phyloP scores from a whole-genome alignment of 257 asterid genomes.

The Primulina tabacum region DNA sequence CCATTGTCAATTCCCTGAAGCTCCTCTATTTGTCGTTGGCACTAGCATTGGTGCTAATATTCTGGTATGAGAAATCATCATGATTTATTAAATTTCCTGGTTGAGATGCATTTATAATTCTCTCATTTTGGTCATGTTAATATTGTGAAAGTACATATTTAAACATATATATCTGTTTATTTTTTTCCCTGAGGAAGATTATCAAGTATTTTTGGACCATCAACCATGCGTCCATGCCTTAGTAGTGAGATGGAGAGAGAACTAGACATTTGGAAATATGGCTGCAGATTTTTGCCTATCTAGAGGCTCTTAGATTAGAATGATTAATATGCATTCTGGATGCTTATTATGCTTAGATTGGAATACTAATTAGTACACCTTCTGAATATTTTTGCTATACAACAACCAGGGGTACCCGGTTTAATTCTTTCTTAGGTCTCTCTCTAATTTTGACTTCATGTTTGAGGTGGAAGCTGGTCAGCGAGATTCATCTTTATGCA shows the following conservation, averaged over 20 bases:
- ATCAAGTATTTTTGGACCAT: not conserved
- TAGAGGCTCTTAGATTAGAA: slow-evolving; percentile 10
- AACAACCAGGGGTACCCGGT: not conserved
- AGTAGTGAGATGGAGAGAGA: not conserved
- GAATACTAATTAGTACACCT: not conserved
- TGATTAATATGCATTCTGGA: not conserved
- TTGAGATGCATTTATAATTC: slow-evolving; percentile 11
- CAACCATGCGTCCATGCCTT: slow-evolving; percentile 5
- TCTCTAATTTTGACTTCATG: not conserved
- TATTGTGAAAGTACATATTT: not conserved
- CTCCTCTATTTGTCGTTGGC: slow-evolving; percentile 79
- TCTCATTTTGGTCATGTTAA: not conserved
- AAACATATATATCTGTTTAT: too few relatives aligned
- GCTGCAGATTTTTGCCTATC: not conserved
- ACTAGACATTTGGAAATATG: slow-evolving; percentile 1
- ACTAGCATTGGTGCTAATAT: slow-evolving; percentile 95
- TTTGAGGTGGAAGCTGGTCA: not conserved
- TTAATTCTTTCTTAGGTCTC: not conserved
- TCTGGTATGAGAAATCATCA: slow-evolving; percentile 49
- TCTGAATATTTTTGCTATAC: not conserved
- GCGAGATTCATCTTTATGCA: not conserved
- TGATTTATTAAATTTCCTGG: not conserved
- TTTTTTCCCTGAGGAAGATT: not conserved
- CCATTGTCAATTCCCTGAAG: slow-evolving; percentile 57
- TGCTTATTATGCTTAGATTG: not conserved